Conservation (phyloP, 768 basidiomycete species). For the Artomyces pyxidatus region DNA sequence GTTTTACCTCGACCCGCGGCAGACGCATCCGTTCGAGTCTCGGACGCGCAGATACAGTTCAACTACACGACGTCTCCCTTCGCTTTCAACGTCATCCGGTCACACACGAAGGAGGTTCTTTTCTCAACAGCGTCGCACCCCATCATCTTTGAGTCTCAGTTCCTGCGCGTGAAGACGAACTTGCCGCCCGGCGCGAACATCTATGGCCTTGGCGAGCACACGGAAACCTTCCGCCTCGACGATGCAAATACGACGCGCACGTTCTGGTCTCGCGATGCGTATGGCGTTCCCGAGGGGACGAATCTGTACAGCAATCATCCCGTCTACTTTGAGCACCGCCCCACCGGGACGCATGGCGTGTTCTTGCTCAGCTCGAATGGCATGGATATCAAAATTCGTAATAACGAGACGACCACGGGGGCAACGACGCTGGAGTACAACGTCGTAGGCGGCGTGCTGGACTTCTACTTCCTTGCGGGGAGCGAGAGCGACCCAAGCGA, state of each 20-base stretch:
- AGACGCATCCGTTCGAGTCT: conserved; percentile 20
- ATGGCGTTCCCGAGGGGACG: conserved; percentile 45
- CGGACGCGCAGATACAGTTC: conserved; percentile 43
- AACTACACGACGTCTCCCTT: conserved; percentile 53
- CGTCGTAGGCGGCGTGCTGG: conserved; percentile 67
- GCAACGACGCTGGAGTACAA: conserved; percentile 58
- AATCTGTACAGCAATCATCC: conserved; percentile 73
- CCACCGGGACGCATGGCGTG: conserved; percentile 58
- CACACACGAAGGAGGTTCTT: conserved; percentile 41
- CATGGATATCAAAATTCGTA: conserved; percentile 64
- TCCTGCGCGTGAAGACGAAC: conserved; percentile 59
- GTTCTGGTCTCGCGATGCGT: conserved; percentile 62
- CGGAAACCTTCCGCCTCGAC: conserved; percentile 53
- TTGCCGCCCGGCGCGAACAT: conserved; percentile 58
- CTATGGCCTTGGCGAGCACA: conserved; percentile 74
- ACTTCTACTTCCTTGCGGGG: conserved; percentile 74
- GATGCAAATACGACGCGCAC: conserved; percentile 34
- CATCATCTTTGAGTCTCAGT: conserved; percentile 71
- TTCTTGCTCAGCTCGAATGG: conserved; percentile 65
- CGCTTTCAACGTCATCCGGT: conserved; percentile 48
- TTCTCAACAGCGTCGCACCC: conserved; percentile 55
- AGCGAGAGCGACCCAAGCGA: conserved; percentile 48
- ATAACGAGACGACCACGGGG: conserved; percentile 21
- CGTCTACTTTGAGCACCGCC: conserved; percentile 63
- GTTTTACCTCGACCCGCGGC: conserved; percentile 48